Evolutionary conservation across 306 rosid species (phyloP).

Genomic region (Herpetospermum pedunculosum): DNA sequence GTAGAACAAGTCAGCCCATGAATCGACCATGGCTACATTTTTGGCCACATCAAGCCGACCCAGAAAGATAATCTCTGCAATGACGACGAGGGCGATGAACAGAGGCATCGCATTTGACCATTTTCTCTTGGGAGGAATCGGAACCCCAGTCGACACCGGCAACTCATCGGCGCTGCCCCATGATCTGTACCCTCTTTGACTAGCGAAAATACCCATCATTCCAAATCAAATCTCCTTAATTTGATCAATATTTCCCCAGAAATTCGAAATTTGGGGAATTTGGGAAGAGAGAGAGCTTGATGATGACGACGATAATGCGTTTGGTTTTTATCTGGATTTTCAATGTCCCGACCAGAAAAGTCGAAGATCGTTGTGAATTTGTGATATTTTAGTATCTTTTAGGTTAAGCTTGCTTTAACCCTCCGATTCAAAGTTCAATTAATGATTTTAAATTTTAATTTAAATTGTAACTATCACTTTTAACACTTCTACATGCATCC

Average conservation of each 20-base stretch:
- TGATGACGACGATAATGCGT: too few species aligned
- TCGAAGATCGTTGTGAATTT: too few species aligned
- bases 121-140: slow-evolving; percentile 36
- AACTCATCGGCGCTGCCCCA: slow-evolving; percentile 34
- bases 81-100: slow-evolving; percentile 50
- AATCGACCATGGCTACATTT: slow-evolving; percentile 59
- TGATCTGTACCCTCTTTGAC: slow-evolving; percentile 52
- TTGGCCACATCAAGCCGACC: slow-evolving; percentile 71
- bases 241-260: slow-evolving; percentile 9
- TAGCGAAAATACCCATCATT: slow-evolving; percentile 43
- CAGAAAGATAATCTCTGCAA: slow-evolving; percentile 78
- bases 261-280: not conserved
- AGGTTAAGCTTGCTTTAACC: too few species aligned
- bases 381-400: too few species aligned
- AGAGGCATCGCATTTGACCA: slow-evolving; percentile 62
- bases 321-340: not conserved
- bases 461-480: too few species aligned
- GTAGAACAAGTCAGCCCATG: slow-evolving; percentile 54
- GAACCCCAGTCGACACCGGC: slow-evolving; percentile 22
- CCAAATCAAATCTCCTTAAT: not conserved
- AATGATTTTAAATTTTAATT: too few species aligned
- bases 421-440: too few species aligned
- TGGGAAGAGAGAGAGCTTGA: not conserved
- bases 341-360: not conserved
- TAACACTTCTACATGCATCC: too few species aligned